Conservation (phyloP, 2,329 filamentous ascomycete genomes). For the Sclerotinia nivalis region DNA sequence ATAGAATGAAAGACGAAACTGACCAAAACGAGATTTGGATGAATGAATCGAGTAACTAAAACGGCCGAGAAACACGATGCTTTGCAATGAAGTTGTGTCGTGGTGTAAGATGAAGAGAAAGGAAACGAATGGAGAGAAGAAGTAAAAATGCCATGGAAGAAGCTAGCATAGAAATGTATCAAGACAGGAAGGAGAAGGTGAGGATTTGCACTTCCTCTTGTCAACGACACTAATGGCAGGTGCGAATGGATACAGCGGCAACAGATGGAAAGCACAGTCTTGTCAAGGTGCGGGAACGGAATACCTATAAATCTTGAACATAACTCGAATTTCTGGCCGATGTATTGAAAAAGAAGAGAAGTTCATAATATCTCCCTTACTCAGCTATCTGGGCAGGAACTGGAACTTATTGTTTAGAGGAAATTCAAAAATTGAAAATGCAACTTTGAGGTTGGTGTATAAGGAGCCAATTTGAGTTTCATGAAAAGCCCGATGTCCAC, state of each 20-base stretch:
- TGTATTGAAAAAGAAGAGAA: neutral
- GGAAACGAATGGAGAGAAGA: slow-evolving; percentile 18
- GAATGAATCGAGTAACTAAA: slow-evolving; percentile 11
- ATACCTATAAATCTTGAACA: neutral
- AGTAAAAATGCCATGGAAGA: neutral
- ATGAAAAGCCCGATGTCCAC: too few species aligned
- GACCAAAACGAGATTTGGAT: slow-evolving; percentile 16
- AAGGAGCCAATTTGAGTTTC: too few species aligned
- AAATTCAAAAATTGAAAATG: too few species aligned
- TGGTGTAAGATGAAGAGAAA: slow-evolving; percentile 15
- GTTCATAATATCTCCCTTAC: too few species aligned
- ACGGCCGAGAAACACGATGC: slow-evolving; percentile 2
- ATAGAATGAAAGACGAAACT: slow-evolving; percentile 17
- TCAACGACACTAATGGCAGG: neutral
- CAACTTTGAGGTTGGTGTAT: too few species aligned
- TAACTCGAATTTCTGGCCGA: neutral
- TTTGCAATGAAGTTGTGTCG: slow-evolving; percentile 6
- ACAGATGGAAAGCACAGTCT: neutral
- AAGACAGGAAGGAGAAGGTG: slow-evolving; percentile 4
- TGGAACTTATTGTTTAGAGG: too few species aligned
- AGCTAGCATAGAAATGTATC: neutral
- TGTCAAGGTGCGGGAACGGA: neutral
- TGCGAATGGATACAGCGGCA: neutral
- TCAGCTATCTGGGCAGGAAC: neutral
- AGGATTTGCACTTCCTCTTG: neutral